These are phyloP conservation scores for Hysterangium stoloniferum DNA, from an alignment of 768 basidiomycete genomes.

Conservation along the genomic window DNA sequence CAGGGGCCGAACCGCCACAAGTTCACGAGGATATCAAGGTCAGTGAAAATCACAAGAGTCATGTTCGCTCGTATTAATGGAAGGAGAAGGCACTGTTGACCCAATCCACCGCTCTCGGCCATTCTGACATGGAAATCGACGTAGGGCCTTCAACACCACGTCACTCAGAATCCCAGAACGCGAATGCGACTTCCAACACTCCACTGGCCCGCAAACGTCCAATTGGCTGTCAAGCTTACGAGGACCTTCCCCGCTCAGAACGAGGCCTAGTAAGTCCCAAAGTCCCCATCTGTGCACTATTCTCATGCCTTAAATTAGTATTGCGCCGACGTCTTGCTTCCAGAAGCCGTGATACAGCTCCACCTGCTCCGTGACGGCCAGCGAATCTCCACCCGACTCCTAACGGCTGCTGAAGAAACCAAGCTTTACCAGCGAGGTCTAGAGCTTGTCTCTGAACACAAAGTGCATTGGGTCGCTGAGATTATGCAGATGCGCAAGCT, in stretches of 20 bases:
- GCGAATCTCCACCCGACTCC: constrained; percentile 42
- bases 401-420: constrained; percentile 47
- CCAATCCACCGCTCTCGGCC: too few relatives aligned
- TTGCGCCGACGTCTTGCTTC: constrained; percentile 52
- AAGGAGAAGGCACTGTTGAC: too few relatives aligned
- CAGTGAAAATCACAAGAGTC: too few relatives aligned
- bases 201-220: constrained; percentile 3
- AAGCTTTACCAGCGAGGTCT: constrained; percentile 42
- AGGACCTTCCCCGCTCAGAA: constrained; percentile 11
- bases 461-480: constrained; percentile 67
- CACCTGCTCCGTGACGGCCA: constrained; percentile 63
- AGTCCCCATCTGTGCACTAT: not conserved
- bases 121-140: too few relatives aligned
- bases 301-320: constrained; percentile 9
- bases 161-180: too few relatives aligned
- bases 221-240: constrained; percentile 12
- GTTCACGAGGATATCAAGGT: too few relatives aligned
- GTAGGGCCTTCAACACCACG: too few relatives aligned
- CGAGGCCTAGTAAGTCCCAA: constrained; percentile 10
- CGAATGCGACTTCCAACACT: too few relatives aligned
- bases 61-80: too few relatives aligned
- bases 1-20: too few relatives aligned
- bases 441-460: constrained; percentile 26
- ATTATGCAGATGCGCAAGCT: constrained; percentile 34
- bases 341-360: constrained; percentile 64